phyloP scores from a whole-genome alignment of 495 filamentous ascomycete species.

The Trypethelium eluteriae region DNA sequence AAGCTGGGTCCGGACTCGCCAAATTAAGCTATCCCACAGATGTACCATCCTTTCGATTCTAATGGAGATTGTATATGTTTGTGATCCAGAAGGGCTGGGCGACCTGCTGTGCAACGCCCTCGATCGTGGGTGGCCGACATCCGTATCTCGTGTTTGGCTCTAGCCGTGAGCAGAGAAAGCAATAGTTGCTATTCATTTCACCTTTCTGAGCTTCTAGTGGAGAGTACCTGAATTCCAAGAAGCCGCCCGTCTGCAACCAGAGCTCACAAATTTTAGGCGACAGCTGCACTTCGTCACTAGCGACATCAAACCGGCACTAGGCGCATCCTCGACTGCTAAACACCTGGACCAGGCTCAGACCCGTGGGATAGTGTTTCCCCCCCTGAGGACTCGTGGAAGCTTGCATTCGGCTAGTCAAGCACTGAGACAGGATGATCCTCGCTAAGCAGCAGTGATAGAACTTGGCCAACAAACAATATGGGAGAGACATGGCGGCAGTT shows the following conservation, averaged over 20 bases:
- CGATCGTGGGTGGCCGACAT: not conserved
- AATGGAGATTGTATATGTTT: not conserved
- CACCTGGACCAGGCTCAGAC: not conserved
- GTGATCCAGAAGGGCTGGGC: not conserved
- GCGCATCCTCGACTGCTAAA: not conserved
- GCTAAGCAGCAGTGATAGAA: not conserved
- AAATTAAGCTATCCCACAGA: not conserved
- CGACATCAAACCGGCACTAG: not conserved
- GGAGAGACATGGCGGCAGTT: not conserved
- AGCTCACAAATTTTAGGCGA: not conserved
- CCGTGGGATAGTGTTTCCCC: not conserved
- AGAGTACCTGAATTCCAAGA: not conserved
- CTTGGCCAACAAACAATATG: not conserved
- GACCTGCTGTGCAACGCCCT: not conserved
- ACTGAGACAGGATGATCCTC: not conserved
- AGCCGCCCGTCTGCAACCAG: not conserved
- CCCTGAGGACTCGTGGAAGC: not conserved
- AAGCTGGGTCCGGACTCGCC: not conserved
- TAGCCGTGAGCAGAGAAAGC: not conserved
- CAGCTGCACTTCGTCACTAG: not conserved
- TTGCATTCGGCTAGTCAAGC: slow-evolving; percentile 2
- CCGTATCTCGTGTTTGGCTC: slow-evolving; percentile 1
- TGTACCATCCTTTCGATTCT: not conserved
- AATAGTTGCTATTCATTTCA: not conserved
- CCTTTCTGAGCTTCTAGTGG: not conserved